Percentiles rank a stretch among this genome's conserved stretches.
These are phyloP conservation scores for Cyclostephanos invisitatus DNA, from an alignment of 108 stramenopile genomes.

Conservation along the genomic window DNA sequence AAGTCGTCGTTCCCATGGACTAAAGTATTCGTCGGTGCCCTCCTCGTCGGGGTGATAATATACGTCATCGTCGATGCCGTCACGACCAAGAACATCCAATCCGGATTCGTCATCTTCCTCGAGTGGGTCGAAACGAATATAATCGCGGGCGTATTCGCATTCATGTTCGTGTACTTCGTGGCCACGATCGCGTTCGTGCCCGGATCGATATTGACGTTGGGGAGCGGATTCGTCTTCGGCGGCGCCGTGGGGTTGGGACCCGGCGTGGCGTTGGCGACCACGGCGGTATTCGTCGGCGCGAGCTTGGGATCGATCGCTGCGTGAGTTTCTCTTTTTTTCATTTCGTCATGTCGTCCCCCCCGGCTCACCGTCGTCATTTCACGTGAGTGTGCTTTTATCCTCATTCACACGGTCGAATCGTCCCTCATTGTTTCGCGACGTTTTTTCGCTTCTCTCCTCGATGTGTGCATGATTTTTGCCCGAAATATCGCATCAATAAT, in stretches of 20 bases:
- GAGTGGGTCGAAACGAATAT: conserved; percentile 62
- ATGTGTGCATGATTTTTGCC: too few species aligned
- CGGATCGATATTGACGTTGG: conserved; percentile 72
- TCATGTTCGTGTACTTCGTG: conserved; percentile 62
- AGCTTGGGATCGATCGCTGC: conserved; percentile 36
- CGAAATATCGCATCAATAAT: too few species aligned
- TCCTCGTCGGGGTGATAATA: conserved; percentile 50
- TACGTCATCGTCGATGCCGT: conserved; percentile 66
- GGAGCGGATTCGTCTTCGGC: conserved; percentile 75
- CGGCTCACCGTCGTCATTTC: too few species aligned
- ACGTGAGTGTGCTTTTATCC: not conserved
- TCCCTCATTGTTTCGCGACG: too few species aligned
- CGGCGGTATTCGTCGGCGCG: conserved; percentile 62
- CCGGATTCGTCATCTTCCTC: conserved; percentile 54
- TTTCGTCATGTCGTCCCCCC: too few species aligned
- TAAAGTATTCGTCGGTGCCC: conserved; percentile 39
- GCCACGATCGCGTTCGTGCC: conserved; percentile 74
- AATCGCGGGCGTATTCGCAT: conserved; percentile 61
- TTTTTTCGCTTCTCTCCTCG: too few species aligned
- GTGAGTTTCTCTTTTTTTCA: conserved; percentile 20
- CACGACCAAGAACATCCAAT: conserved; percentile 39
- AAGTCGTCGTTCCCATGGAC: conserved; percentile 13
- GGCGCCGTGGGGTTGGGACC: conserved; percentile 57
- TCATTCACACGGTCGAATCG: too few species aligned
- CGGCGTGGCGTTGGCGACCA: conserved; percentile 59